Evolutionary conservation across 768 basidiomycete species (phyloP).

Genomic region (Xerocomellus chrysenteron): DNA sequence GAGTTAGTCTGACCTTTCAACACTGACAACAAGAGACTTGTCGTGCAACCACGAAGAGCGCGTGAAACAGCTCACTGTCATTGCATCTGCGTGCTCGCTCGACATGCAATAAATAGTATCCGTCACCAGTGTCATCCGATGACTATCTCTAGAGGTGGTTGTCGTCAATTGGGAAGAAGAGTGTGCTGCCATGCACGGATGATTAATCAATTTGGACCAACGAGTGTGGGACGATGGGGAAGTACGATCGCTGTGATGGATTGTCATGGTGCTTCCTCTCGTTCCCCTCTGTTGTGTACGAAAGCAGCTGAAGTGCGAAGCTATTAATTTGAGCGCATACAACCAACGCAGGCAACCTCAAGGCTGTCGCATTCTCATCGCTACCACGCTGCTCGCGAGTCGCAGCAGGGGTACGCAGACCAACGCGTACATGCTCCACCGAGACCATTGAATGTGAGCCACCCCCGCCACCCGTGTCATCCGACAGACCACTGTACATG

Average conservation of each 20-base stretch:
- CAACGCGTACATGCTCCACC: background rate
- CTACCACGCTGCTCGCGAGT: background rate
- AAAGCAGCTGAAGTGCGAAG: too few relatives aligned
- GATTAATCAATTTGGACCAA: background rate
- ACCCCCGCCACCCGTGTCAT: background rate
- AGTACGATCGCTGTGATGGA: background rate
- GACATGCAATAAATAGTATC: too few relatives aligned
- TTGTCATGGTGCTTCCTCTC: background rate
- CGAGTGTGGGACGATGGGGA: background rate
- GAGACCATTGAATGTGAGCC: constrained; percentile 2
- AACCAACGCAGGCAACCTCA: background rate
- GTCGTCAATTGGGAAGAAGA: background rate
- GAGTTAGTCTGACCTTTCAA: too few relatives aligned
- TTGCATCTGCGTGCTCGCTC: too few relatives aligned
- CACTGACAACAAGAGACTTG: too few relatives aligned
- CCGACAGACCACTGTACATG: too few relatives aligned
- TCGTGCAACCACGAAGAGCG: too few relatives aligned
- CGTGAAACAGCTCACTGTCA: too few relatives aligned
- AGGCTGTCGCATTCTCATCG: background rate
- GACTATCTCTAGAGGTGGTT: background rate
- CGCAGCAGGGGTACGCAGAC: background rate
- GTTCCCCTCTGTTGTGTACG: background rate
- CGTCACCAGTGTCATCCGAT: background rate
- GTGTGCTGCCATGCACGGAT: constrained; percentile 4
- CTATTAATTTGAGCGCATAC: background rate